Evolutionary conservation across 106 monocot genomes (phyloP).

Genomic region (Hemerocallis citrina): DNA sequence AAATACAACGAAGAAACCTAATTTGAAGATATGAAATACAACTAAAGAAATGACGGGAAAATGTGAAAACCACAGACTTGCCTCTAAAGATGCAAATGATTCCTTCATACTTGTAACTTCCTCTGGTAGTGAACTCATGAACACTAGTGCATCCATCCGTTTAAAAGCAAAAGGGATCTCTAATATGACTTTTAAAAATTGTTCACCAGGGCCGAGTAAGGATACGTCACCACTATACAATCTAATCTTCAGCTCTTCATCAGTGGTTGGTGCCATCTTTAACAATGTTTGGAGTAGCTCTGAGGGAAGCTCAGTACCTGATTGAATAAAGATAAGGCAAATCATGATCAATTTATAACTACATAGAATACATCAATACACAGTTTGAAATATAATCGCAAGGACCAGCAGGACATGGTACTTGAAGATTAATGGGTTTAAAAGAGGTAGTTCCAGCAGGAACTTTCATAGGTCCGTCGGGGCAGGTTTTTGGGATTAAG

Average conservation of each 20-base stretch:
- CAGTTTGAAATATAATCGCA: no score
- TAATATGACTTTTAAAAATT: constrained; percentile 41
- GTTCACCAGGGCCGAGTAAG: constrained; percentile 48
- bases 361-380: no score
- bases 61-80: constrained; percentile 6
- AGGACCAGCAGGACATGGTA: no score
- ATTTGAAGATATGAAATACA: background rate
- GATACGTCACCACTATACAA: constrained; percentile 28
- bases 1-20: background rate
- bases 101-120: constrained; percentile 33
- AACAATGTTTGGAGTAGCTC: constrained; percentile 46
- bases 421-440: no score
- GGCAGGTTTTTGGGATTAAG: no score
- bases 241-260: constrained; percentile 61
- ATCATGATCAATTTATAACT: constrained; percentile 7
- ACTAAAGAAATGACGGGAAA: background rate
- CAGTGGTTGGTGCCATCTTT: constrained; percentile 51
- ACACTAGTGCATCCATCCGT: constrained; percentile 47
- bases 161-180: constrained; percentile 60
- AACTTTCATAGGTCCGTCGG: no score
- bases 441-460: no score
- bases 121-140: constrained; percentile 40
- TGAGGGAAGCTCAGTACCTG: constrained; percentile 51
- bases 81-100: constrained; percentile 47
- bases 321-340: background rate